Evolutionary conservation across 2,329 filamentous ascomycete genomes (phyloP).

Genomic region (Polychaeton citri): DNA sequence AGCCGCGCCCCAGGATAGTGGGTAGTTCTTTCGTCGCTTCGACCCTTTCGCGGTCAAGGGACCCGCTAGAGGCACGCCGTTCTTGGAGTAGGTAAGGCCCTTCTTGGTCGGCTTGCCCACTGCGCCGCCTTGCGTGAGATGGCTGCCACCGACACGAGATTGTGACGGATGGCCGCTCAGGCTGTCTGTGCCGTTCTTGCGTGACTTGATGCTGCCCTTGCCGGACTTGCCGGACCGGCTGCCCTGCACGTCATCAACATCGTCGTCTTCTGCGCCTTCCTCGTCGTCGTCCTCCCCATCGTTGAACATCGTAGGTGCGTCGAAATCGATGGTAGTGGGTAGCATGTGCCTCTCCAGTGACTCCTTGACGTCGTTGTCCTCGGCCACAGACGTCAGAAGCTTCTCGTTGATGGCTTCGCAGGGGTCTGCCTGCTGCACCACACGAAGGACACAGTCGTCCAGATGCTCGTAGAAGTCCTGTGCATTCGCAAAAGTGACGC

Average conservation of each 20-base stretch:
- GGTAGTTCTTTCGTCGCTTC: slow-evolving; percentile 89
- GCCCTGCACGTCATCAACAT: slow-evolving; percentile 38
- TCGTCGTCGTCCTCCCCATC: slow-evolving; percentile 46
- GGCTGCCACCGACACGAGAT: too few relatives aligned
- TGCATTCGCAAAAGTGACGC: slow-evolving; percentile 66
- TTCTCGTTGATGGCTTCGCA: slow-evolving; percentile 45
- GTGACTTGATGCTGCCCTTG: slow-evolving; percentile 33
- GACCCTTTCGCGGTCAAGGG: slow-evolving; percentile 44
- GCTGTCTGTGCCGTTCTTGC: slow-evolving; percentile 35
- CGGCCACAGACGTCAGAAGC: slow-evolving; percentile 44
- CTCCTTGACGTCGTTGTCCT: slow-evolving; percentile 43
- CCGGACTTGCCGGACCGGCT: slow-evolving; percentile 31
- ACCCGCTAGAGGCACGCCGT: slow-evolving; percentile 46
- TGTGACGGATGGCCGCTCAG: slow-evolving; percentile 26
- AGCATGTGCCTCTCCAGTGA: slow-evolving; percentile 46
- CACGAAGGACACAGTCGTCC: slow-evolving; percentile 54
- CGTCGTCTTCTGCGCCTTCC: slow-evolving; percentile 44
- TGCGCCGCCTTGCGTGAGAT: slow-evolving; percentile 23
- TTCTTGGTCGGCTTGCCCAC: slow-evolving; percentile 38
- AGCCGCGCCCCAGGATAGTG: slow-evolving; percentile 83
- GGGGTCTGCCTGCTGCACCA: slow-evolving; percentile 47
- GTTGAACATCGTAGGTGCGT: slow-evolving; percentile 29
- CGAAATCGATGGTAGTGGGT: slow-evolving; percentile 33
- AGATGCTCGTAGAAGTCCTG: slow-evolving; percentile 98
- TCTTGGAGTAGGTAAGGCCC: slow-evolving; percentile 66